Base-by-base conservation (phyloP, 345 rosid species). In the Camelina neglecta region DNA sequence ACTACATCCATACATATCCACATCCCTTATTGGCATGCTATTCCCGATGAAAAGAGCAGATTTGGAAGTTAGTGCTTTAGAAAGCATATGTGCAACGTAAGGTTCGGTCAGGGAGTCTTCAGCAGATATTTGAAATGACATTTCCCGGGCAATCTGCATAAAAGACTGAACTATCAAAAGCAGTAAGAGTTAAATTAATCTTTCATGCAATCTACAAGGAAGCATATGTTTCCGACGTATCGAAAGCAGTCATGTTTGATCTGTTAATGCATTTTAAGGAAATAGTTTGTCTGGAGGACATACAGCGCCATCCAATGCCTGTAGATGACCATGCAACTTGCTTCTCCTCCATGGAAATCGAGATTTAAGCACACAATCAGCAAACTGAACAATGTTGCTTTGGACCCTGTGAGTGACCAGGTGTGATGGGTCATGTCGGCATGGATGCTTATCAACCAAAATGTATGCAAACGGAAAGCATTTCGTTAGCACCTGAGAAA, bases 21-120 rank as follows among this genome's bases (percentile, higher is more conserved):
- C 80, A 83, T 94, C 98, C 51, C 98, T 93, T 85, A 94, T 86
- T 61, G 88, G 87, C 98, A 94, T 94, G 86, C 98, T 90, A 79
- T 94, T 94, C 67, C 97, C 98, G 21, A 94, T 56, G 85, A 91
- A 94, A 69, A 94, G 85, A 72, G 98, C 96, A 60, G 84, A 85
- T 50, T 78, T 86, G 20, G 90, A 72, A 20, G 86, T 77, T 65
- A 94, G 85, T 58, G 84, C 82, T 80, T 81, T 64, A 33, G 95
- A 87, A 81, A 88, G 84, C 65, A 74, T 76, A 77, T 79, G 87
- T 23, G 92, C 92, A 71, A 94, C 91, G 79, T 83, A 79, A 65
- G 98, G 97, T 80, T 94, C 98, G 2, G 93, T 87, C 61, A 94
- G 84, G 35, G 87, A 82, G 80, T 72, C 45, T 62, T 87, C 86